These are phyloP conservation scores for Chytriomyces sp. DNA, from an alignment of 192 early-diverging fungal genomes.

Conservation along the genomic window DNA sequence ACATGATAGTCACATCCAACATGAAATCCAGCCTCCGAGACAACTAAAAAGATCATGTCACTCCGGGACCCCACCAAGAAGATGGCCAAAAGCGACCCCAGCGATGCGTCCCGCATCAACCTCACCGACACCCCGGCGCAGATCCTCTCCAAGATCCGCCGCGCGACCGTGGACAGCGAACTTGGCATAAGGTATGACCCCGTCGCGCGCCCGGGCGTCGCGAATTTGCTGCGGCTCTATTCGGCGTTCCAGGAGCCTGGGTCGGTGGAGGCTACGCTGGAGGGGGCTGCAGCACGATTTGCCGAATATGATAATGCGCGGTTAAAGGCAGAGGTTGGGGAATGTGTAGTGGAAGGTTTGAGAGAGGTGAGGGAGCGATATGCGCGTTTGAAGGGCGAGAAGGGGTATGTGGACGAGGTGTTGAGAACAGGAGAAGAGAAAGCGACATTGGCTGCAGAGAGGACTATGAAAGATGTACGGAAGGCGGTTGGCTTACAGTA, in stretches of 20 bases:
- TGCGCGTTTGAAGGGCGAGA: slow-evolving; percentile 57
- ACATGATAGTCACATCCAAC: neutral
- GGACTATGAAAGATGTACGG: slow-evolving; percentile 60
- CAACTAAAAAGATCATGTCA: slow-evolving; percentile 82
- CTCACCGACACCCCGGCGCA: slow-evolving; percentile 68
- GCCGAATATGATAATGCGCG: slow-evolving; percentile 52
- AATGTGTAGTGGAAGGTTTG: slow-evolving; percentile 62
- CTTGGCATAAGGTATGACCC: slow-evolving; percentile 74
- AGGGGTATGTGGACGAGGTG: slow-evolving; percentile 62
- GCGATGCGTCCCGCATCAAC: slow-evolving; percentile 73
- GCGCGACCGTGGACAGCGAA: slow-evolving; percentile 70
- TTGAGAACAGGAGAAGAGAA: slow-evolving; percentile 65
- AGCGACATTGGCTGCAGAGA: slow-evolving; percentile 62
- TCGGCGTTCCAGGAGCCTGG: slow-evolving; percentile 42
- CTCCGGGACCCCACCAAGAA: slow-evolving; percentile 73
- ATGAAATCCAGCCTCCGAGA: slow-evolving; percentile 27
- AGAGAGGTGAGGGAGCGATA: slow-evolving; percentile 70
- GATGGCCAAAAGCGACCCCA: slow-evolving; percentile 88
- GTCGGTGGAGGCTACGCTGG: slow-evolving; percentile 39
- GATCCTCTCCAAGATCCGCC: slow-evolving; percentile 70
- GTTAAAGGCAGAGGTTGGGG: slow-evolving; percentile 77
- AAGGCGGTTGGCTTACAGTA: slow-evolving; percentile 57
- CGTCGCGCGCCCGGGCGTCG: slow-evolving; percentile 71
- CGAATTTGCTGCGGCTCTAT: slow-evolving; percentile 82
- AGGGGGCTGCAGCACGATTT: slow-evolving; percentile 55